These are phyloP conservation scores for Pouteria glomerata DNA, from an alignment of 148 eudicot genomes.

Conservation along the genomic window DNA sequence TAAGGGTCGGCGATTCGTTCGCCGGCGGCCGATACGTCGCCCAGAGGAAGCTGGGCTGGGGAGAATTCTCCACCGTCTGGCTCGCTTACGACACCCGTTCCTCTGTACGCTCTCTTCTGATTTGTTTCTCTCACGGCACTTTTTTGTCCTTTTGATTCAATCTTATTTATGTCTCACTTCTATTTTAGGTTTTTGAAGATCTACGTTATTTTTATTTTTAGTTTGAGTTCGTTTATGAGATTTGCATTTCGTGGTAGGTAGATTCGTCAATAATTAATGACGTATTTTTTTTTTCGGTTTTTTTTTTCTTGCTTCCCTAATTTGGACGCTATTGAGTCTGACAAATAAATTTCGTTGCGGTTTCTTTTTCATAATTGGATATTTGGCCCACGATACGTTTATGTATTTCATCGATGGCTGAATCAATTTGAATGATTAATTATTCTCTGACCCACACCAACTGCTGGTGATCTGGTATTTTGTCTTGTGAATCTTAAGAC, in stretches of 20 bases:
- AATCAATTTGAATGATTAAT: no score
- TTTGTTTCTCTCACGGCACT: neutral
- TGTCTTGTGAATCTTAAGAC: no score
- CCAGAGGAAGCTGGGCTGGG: conserved; percentile 89
- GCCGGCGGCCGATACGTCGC: conserved; percentile 75
- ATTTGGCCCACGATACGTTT: no score
- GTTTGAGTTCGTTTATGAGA: neutral
- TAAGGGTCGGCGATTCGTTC: conserved; percentile 73
- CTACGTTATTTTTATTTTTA: neutral
- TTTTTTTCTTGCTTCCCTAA: no score
- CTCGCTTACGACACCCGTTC: conserved; percentile 71
- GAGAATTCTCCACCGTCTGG: conserved; percentile 93
- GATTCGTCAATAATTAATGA: neutral
- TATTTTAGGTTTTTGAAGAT: conserved; percentile 8
- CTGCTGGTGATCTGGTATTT: neutral
- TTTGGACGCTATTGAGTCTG: no score
- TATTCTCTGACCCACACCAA: no score
- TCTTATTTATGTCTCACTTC: conserved; percentile 10
- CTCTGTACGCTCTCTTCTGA: conserved; percentile 37
- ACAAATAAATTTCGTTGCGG: no score
- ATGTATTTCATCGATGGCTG: no score
- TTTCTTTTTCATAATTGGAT: no score
- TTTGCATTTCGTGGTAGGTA: neutral
- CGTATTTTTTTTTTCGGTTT: no score
- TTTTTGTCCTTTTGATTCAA: neutral